Evolutionary conservation across 345 rosid genomes (phyloP).

Genomic region (Moringa oleifera): DNA sequence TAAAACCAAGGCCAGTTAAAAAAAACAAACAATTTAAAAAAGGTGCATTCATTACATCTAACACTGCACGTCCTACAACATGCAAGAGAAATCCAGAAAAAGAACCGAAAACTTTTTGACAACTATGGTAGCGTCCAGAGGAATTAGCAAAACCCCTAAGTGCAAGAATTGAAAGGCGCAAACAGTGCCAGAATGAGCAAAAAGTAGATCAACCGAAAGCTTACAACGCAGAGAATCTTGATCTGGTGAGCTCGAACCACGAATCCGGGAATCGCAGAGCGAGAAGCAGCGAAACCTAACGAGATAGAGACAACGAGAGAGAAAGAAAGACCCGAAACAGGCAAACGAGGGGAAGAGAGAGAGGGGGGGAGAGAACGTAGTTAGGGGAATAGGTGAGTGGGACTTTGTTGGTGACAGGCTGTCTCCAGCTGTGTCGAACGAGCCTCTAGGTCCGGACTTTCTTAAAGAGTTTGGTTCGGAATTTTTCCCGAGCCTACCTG

Average conservation of each 20-base stretch:
- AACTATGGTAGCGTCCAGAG: background rate
- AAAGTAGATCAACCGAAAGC: conserved; percentile 31
- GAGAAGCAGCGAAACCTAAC: too few species aligned
- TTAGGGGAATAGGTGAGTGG: conserved; percentile 61
- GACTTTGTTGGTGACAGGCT: conserved; percentile 99
- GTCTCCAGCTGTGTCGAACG: conserved; percentile 93
- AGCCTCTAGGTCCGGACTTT: conserved; percentile 38
- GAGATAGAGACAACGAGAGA: conserved; percentile 12
- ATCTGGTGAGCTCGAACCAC: conserved; percentile 28
- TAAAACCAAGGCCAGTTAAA: background rate
- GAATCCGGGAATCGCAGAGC: background rate
- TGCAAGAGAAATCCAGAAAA: background rate
- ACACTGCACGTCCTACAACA: background rate
- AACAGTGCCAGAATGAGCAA: conserved; percentile 6
- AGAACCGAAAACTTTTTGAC: background rate
- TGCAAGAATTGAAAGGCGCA: background rate
- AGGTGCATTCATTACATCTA: background rate
- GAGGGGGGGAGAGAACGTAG: conserved; percentile 20
- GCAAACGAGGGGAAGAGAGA: conserved; percentile 5
- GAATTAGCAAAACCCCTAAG: background rate
- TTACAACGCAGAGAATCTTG: conserved; percentile 51
- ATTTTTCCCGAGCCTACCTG: conserved; percentile 27
- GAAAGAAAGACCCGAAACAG: conserved; percentile 8
- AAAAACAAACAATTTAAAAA: background rate
- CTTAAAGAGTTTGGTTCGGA: conserved; percentile 13